phyloP scores from a whole-genome alignment of 2,329 filamentous ascomycete genomes.

The Cercospora sp. region DNA sequence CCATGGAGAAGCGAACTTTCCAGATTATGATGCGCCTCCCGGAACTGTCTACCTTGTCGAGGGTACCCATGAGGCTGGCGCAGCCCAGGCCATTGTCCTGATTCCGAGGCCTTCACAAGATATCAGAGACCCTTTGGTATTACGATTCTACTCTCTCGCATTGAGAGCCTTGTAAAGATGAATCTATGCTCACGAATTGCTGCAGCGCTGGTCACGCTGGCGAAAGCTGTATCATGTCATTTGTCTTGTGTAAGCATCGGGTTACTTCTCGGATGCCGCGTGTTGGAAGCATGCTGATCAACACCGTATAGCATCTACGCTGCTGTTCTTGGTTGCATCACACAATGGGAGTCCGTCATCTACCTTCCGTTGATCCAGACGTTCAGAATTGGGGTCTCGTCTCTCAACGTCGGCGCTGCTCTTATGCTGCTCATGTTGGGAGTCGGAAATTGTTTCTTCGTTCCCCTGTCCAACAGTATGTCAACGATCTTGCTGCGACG shows the following conservation, averaged over 20 bases:
- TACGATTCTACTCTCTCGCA: neutral
- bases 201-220: neutral
- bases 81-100: neutral
- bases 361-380: neutral
- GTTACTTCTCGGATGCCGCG: neutral
- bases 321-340: neutral
- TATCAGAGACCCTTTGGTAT: neutral
- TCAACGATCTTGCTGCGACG: neutral
- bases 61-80: neutral
- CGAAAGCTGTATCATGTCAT: neutral
- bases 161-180: neutral
- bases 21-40: neutral
- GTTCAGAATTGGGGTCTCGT: neutral
- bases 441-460: neutral
- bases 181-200: neutral
- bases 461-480: slow-evolving; percentile 1
- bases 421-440: neutral
- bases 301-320: neutral
- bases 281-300: neutral
- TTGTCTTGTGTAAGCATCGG: neutral
- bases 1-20: neutral
- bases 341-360: neutral
- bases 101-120: neutral
- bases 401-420: neutral
- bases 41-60: neutral